phyloP scores from a whole-genome alignment of 768 basidiomycete species.

The Trametes coccinea region DNA sequence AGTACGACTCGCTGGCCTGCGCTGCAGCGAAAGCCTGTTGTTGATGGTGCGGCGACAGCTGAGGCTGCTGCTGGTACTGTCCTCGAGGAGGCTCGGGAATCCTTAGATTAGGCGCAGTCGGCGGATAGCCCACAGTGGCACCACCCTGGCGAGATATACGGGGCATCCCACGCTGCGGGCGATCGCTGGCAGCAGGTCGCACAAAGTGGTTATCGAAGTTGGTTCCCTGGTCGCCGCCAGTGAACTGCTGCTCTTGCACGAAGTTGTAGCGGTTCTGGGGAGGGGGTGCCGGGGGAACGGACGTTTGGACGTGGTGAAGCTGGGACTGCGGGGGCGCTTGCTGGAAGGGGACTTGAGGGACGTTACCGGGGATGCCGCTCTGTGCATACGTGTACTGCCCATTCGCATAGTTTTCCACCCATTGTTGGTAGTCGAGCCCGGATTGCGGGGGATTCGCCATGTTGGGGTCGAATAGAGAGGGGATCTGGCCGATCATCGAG shows the following conservation, averaged over 20 bases:
- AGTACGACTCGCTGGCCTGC: conserved; percentile 17
- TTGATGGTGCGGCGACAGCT: conserved; percentile 10
- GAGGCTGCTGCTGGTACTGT: conserved; percentile 9
- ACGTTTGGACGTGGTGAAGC: conserved; percentile 15
- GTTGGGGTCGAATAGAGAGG: conserved; percentile 27
- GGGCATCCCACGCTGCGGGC: conserved; percentile 23
- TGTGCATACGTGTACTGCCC: conserved; percentile 10
- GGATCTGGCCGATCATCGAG: conserved; percentile 25
- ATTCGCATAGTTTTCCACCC: conserved; percentile 20
- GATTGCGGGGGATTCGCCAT: conserved; percentile 18
- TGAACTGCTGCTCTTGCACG: conserved; percentile 14
- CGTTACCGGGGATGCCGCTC: conserved; percentile 13
- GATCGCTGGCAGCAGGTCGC: conserved; percentile 8
- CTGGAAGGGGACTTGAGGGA: conserved; percentile 13
- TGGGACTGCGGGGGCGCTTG: conserved; percentile 15
- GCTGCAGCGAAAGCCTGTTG: conserved; percentile 5
- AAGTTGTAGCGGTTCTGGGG: conserved; percentile 25
- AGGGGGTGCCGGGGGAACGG: conserved; percentile 4
- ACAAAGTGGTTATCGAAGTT: conserved; percentile 12
- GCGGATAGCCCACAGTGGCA: conserved; percentile 2
- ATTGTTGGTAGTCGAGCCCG: conserved; percentile 25
- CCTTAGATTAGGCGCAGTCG: conserved; percentile 8
- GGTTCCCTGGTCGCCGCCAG: not conserved
- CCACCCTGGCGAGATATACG: conserved; percentile 11
- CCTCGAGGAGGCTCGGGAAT: conserved; percentile 2